These are phyloP conservation scores for Plenodomus lindquistii DNA, from an alignment of 2,329 filamentous ascomycete species.

Conservation along the genomic window DNA sequence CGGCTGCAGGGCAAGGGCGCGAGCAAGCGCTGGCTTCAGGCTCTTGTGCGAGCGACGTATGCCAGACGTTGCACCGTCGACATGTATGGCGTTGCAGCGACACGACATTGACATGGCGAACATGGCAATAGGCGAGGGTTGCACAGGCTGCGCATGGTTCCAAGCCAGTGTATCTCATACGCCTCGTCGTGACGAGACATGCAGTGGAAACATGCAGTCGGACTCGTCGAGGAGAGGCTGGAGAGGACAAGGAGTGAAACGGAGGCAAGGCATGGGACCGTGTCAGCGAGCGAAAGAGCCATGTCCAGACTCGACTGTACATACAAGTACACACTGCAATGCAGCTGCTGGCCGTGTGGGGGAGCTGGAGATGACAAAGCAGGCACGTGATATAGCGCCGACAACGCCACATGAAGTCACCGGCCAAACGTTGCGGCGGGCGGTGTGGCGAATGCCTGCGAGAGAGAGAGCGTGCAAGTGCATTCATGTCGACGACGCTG, in stretches of 20 bases:
- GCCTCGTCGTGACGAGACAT: conserved; percentile 17
- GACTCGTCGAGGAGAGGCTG: too few relatives aligned
- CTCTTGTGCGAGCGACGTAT: conserved; percentile 12
- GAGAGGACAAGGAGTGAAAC: too few relatives aligned
- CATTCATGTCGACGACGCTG: conserved; percentile 1
- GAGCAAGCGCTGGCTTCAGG: conserved; percentile 6
- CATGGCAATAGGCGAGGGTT: conserved; percentile 27
- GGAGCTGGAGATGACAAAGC: conserved; percentile 18
- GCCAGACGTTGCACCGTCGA: conserved; percentile 17
- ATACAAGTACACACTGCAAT: too few relatives aligned
- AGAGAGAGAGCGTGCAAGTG: too few relatives aligned
- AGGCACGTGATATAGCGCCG: background rate
- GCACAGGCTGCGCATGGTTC: conserved; percentile 23
- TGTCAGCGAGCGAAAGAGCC: too few relatives aligned
- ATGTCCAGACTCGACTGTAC: too few relatives aligned
- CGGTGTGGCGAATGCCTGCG: background rate
- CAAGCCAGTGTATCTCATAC: conserved; percentile 21
- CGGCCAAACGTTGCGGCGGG: background rate
- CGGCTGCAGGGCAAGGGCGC: conserved; percentile 2
- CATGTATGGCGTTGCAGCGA: too few relatives aligned
- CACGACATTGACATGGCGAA: background rate
- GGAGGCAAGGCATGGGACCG: too few relatives aligned
- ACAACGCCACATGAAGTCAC: background rate
- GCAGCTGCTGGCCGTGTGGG: too few relatives aligned
- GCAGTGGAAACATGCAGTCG: conserved; percentile 7